Evolutionary conservation across 2,329 filamentous ascomycete genomes (phyloP).

Genomic region (Aspergillus sp.): DNA sequence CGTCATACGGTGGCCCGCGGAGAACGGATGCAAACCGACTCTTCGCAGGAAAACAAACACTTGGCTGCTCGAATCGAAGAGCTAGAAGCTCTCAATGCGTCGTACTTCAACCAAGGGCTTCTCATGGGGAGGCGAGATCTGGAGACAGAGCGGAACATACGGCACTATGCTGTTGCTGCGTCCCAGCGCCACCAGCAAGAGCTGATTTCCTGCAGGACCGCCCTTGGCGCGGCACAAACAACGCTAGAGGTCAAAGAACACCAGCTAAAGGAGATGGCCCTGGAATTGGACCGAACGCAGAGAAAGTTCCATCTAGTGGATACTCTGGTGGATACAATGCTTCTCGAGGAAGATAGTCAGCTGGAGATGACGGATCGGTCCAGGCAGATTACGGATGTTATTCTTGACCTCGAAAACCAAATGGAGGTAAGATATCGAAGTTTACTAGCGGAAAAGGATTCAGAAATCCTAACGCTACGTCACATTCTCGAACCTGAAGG

Average conservation of each 20-base stretch:
- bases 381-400: constrained; percentile 4
- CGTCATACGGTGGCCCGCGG: neutral
- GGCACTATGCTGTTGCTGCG: neutral
- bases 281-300: constrained; percentile 3
- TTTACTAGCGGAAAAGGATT: constrained; percentile 1
- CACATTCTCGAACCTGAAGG: neutral
- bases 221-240: neutral
- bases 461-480: neutral
- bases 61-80: constrained; percentile 1
- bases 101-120: neutral
- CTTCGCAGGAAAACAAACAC: neutral
- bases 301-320: constrained; percentile 7
- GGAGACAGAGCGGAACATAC: neutral
- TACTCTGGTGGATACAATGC: constrained; percentile 4
- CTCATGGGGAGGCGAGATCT: neutral
- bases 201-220: neutral
- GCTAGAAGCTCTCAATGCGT: neutral
- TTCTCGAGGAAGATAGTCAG: constrained; percentile 5
- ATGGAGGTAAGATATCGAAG: constrained; percentile 3
- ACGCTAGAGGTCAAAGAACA: neutral
- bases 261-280: constrained; percentile 2
- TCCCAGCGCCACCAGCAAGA: neutral
- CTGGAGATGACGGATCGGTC: constrained; percentile 3
- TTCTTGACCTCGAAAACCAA: constrained; percentile 6
- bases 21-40: neutral